Evolutionary conservation across 75 land plant species (phyloP).

Genomic region (Pinus taeda): DNA sequence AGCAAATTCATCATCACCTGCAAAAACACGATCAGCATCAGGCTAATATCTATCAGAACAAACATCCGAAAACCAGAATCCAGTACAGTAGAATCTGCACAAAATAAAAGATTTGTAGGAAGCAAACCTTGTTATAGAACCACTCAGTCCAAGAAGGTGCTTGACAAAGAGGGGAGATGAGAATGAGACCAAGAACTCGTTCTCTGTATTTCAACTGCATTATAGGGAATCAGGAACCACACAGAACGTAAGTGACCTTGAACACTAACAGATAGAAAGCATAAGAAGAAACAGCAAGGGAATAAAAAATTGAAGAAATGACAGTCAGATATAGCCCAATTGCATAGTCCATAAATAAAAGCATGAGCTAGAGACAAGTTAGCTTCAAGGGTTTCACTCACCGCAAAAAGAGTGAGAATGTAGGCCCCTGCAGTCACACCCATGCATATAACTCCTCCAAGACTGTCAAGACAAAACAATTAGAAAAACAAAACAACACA

Average conservation of each 20-base stretch:
- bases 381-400: constrained; percentile 17
- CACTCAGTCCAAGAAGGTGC: constrained; percentile 94
- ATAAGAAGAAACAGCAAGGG: constrained; percentile 3
- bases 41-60: neutral
- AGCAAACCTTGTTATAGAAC: constrained; percentile 83
- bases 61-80: neutral
- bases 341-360: neutral
- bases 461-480: constrained; percentile 31
- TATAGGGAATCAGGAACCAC: constrained; percentile 5
- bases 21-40: neutral
- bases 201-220: constrained; percentile 73
- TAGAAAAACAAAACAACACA: neutral
- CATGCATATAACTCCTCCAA: constrained; percentile 82
- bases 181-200: constrained; percentile 79
- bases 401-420: constrained; percentile 87
- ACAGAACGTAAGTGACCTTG: neutral
- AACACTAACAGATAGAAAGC: neutral
- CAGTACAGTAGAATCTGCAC: neutral
- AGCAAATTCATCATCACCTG: constrained; percentile 85
- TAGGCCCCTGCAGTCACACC: constrained; percentile 96
- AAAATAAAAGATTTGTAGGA: neutral
- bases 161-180: constrained; percentile 87
- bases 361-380: neutral
- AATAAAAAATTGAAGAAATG: neutral
- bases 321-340: neutral